Evolutionary conservation across 2,329 filamentous ascomycete species (phyloP).

Genomic region (Ceratocystis papillata): DNA sequence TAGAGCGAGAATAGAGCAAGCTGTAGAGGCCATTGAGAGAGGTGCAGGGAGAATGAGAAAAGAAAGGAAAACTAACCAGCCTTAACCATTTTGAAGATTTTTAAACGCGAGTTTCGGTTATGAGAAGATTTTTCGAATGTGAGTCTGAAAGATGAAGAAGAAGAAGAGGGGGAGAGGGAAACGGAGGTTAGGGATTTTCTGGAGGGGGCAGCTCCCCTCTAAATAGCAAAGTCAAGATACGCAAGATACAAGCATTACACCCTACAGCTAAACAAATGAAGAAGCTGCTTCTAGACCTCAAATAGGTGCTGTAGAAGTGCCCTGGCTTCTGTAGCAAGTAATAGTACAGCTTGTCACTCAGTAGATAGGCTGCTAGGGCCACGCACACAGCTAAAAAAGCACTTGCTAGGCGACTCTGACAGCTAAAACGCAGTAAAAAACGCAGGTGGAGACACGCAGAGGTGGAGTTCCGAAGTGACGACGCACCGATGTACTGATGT

Average conservation of each 20-base stretch:
- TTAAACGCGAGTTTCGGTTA: slow-evolving; percentile 19
- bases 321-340: not conserved
- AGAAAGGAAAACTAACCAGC: slow-evolving; percentile 24
- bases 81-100: slow-evolving; percentile 26
- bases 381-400: no score
- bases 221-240: not conserved
- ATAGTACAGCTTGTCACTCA: not conserved
- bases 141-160: slow-evolving; percentile 16
- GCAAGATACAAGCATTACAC: not conserved
- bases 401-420: no score
- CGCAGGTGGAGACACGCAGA: not conserved
- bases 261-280: no score
- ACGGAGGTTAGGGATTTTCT: slow-evolving; percentile 1
- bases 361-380: no score
- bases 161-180: slow-evolving; percentile 19
- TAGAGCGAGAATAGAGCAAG: slow-evolving; percentile 3
- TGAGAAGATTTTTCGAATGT: slow-evolving; percentile 17
- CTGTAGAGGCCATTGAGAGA: not conserved
- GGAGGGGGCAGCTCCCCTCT: slow-evolving; percentile 7
- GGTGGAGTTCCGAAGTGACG: not conserved
- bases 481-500: not conserved
- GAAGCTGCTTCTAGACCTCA: no score
- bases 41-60: not conserved
- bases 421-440: slow-evolving; percentile 5
- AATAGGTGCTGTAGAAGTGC: no score